Evolutionary conservation across 805 yeast species (phyloP), one percentile per base, ranked within the genome.

Genomic region (Wickerhamiella kurtzmanii): DNA sequence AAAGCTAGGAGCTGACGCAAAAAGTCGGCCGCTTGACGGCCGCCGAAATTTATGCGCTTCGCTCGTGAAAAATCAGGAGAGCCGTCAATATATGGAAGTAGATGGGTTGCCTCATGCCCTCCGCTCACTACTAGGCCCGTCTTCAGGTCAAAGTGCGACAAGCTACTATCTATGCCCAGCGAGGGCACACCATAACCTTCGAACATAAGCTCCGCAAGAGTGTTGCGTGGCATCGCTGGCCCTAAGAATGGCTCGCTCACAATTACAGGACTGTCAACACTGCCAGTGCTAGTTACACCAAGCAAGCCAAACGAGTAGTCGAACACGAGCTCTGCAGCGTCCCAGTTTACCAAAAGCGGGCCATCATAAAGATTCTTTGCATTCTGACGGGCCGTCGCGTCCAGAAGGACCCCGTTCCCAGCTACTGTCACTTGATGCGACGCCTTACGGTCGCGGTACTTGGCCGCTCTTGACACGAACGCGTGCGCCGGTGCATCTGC

Each of bases 1-100:
- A 92, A 68, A 1, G 78, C 71, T 43, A 92, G 64, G 35, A 81
- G 71, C 53, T 70, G 73, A 48, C 72, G 73, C 59, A 92, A 61
- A 55, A 73, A 88, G 37, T 73, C 76, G 25, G 72, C 75, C 1
- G 88, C 73, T 40, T 76, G 82, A 51, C 76, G 75, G 9, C 96
- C 97, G 50, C 97, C 97, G 85, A 92, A 85, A 59, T 85, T 86
- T 36, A 92, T 76, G 57, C 97, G 70, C 57, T 86, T 87, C 6
- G 87, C 68, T 48, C 79, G 80, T 22, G 73, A 66, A 46, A 85
- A 61, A 2, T 79, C 53, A 0, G 94, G 88, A 46, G 68, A 67
- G 0, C 87, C 86, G n/a, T 75, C 60, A 11, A 84, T 53, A 1
- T 89, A 85, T 0, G 98, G 98, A 16, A 89, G 77, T 0, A 92